A percentile compares a stretch with the other conserved stretches of the same genome.
Evolutionary conservation across 2,329 filamentous ascomycete genomes (phyloP).

Genomic region (Xylaria sp.): DNA sequence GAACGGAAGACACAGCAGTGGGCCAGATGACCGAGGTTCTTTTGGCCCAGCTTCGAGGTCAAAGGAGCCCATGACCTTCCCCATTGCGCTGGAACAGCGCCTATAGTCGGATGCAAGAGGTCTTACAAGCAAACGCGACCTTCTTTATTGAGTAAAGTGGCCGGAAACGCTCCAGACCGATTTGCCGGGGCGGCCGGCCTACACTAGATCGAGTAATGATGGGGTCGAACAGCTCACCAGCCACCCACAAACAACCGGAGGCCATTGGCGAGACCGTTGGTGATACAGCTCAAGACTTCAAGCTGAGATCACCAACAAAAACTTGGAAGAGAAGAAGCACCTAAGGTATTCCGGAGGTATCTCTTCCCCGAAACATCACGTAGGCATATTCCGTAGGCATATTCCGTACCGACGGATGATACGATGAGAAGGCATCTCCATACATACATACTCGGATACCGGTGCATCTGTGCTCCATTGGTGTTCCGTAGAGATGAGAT

Average conservation of each 20-base stretch:
- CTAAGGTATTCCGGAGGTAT: too few species aligned
- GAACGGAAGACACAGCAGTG: neutral
- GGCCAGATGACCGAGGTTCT: neutral
- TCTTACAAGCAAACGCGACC: slow-evolving; percentile 11
- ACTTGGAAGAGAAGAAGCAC: too few species aligned
- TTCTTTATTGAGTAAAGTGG: slow-evolving; percentile 15
- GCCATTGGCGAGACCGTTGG: too few species aligned
- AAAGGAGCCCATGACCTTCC: neutral
- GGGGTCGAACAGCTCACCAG: neutral
- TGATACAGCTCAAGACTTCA: too few species aligned
- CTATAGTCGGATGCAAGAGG: neutral
- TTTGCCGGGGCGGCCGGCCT: slow-evolving; percentile 4
- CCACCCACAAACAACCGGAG: neutral
- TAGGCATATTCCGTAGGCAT: too few species aligned
- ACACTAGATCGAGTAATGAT: neutral
- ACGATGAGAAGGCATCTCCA: too few species aligned
- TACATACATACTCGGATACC: too few species aligned
- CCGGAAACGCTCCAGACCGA: slow-evolving; percentile 1
- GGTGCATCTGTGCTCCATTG: too few species aligned
- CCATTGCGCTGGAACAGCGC: neutral
- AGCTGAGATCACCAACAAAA: too few species aligned
- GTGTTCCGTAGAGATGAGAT: too few species aligned
- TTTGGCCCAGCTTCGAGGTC: neutral
- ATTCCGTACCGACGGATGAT: too few species aligned
- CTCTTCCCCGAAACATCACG: too few species aligned